Evolutionary conservation across 495 filamentous ascomycete genomes (phyloP).

Genomic region (Penicillium macrosclerotiorum): DNA sequence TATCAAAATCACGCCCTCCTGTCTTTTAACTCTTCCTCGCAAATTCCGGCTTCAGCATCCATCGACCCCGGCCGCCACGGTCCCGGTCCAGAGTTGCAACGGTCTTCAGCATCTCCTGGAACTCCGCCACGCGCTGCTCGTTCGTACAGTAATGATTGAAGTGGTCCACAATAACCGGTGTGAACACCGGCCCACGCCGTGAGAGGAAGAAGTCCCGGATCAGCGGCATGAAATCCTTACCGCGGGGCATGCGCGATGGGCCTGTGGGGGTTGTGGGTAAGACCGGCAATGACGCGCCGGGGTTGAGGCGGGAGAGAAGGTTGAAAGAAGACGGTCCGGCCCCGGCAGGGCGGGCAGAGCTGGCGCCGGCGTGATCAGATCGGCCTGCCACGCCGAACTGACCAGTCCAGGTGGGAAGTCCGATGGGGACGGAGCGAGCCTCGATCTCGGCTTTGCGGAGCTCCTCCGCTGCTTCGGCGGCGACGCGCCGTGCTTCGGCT

Average conservation of each 20-base stretch:
- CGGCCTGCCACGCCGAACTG: constrained; percentile 70
- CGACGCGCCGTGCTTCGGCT: constrained; percentile 74
- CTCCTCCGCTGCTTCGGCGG: constrained; percentile 70
- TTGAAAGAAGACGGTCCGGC: constrained; percentile 53
- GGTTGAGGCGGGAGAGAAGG: constrained; percentile 58
- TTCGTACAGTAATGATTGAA: constrained; percentile 65
- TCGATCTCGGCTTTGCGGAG: constrained; percentile 71
- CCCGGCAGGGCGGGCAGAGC: constrained; percentile 33
- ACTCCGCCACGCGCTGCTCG: constrained; percentile 55
- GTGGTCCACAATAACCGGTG: constrained; percentile 76
- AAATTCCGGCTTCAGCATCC: constrained; percentile 63
- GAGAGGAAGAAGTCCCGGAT: constrained; percentile 70
- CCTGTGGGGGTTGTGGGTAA: background rate
- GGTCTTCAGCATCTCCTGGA: constrained; percentile 58
- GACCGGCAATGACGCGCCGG: constrained; percentile 31
- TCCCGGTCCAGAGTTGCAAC: constrained; percentile 56
- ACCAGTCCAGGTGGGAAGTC: constrained; percentile 93
- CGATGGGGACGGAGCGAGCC: constrained; percentile 69
- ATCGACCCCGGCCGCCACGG: constrained; percentile 54
- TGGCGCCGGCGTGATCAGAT: constrained; percentile 32
- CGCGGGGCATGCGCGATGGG: constrained; percentile 24
- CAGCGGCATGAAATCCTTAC: constrained; percentile 64
- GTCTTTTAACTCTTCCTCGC: background rate
- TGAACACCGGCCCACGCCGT: constrained; percentile 70
- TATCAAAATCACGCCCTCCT: too few relatives aligned